Evolutionary conservation across 1,284 basidiomycete genomes (phyloP), one percentile per base, ranked within the genome.

Genomic region (Pyrrhoderma lamaoense): DNA sequence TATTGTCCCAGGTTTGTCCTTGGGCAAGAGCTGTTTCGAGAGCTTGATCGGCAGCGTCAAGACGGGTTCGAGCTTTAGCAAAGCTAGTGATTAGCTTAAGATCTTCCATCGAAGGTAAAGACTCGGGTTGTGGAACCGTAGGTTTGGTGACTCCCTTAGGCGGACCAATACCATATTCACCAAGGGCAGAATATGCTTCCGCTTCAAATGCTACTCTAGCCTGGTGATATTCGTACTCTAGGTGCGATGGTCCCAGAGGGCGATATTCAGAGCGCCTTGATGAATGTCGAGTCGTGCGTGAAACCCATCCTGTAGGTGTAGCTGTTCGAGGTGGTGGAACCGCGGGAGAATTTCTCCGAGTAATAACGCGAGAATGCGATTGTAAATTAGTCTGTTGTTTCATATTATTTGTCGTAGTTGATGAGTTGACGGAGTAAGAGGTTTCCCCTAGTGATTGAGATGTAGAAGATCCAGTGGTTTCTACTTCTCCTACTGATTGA

Each of bases 151-250:
- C 13, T 3, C 49, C 53, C 18, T 40, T 51, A 8, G 49, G 45
- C 19, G 53, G 53, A 1, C 42, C 49, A 45, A 51, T 51, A 18
- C 53, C 53, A 22, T 48, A 51, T 42, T 55, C 45, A 27, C 53
- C 53, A n/a, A 55, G 46, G 8, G 53, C 53, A 39, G 36, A 55
- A 39, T 55, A 55, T 13, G 53, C 53, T 5, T 49, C 53, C n/a
- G 38, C 49, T 21, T 55, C 49, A 23, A 55, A 55, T 36, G 51
- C 49, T 25, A 51, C 51, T n/a, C 49, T 45, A 5, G 53, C 53
- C 19, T 51, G 35, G 27, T 49, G 46, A 35, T 55, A 55, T 22
- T 55, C 53, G 45, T 55, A 55, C 27, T 55, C 53, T 11, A 55
- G 27, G 16, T 55, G 53, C 19, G 49, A 44, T 25, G 53, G 53